phyloP scores from a whole-genome alignment of 1,284 basidiomycete species.

The Sparassis latifolia region DNA sequence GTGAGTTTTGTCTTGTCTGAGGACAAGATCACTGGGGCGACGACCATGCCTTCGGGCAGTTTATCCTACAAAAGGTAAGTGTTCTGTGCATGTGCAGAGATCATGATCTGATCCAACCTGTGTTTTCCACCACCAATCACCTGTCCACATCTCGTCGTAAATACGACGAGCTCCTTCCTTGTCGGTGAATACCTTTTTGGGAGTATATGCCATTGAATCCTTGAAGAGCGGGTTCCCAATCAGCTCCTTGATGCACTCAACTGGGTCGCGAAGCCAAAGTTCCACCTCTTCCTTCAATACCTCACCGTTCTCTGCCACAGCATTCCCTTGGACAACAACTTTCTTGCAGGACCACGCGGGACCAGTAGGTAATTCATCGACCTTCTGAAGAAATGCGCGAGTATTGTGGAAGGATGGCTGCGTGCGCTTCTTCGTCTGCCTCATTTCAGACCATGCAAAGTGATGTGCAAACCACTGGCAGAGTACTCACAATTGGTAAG shows the following conservation, averaged over 20 bases:
- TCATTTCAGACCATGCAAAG: background rate
- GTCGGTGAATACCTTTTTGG: conserved; percentile 17
- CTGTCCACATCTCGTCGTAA: conserved; percentile 19
- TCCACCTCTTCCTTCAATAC: conserved; percentile 16
- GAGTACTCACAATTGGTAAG: conserved; percentile 12
- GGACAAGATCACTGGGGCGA: background rate
- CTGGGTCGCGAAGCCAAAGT: conserved; percentile 25
- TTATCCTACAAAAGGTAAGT: background rate
- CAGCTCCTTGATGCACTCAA: conserved; percentile 23
- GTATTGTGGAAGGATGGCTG: conserved; percentile 13
- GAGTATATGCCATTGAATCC: conserved; percentile 18
- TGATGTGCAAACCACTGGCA: background rate
- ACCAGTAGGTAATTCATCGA: conserved; percentile 17
- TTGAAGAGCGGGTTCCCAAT: conserved; percentile 23
- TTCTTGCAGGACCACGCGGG: conserved; percentile 11
- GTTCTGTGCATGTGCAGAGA: background rate
- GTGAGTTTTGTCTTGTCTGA: conserved; percentile 1
- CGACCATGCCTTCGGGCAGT: conserved; percentile 12
- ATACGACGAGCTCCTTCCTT: background rate
- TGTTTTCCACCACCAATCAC: conserved; percentile 21
- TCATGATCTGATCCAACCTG: conserved; percentile 13
- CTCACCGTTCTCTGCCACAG: conserved; percentile 8
- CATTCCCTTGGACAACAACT: conserved; percentile 15
- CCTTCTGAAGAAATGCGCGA: conserved; percentile 8
- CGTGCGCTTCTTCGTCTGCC: conserved; percentile 8